Base-by-base conservation (phyloP, 225 moss, liverwort and hornwort species). In the Straminergon stramineum region DNA sequence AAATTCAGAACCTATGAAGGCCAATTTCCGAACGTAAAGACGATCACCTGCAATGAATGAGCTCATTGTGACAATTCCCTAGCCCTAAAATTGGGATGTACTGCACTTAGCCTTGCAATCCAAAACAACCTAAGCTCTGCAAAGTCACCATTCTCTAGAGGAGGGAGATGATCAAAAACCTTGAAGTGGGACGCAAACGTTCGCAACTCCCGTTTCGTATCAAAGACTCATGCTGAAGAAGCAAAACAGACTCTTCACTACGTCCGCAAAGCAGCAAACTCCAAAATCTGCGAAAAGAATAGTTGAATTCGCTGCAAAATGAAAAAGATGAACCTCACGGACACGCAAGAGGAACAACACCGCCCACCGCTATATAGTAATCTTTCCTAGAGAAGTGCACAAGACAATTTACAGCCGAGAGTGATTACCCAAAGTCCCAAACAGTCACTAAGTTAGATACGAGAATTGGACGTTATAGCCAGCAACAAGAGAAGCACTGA, bases 171-270 rank as follows among this genome's bases (percentile, higher is more conserved):
- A 81, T 51, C 27, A n/a, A 28, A 17, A 69, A 92, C 92, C 91
- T 90, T 79, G 90, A 70, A 57, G 53, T 17, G 34, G 74, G 89
- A 77, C 77, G 80, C 90, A 87, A 84, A 79, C 56, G 70, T 65
- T 65, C 75, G 43, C 53, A 84, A 62, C 68, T 75, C 83, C 43
- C 65, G 88, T 27, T 85, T 61, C 39, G 39, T 51, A 74, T 91
- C 86, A 91, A 83, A 63, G 41, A 48, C 68, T 86, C 89, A 84
- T 86, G 79, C 86, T 87, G 86, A 83, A 56, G 85, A 80, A 60
- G 52, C 71, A 53, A 32, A 60, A 57, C 34, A 58, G 66, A 31
- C 39, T 28, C 45, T 75, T n/a, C 73, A 55, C 80, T 37, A 75
- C 61, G 69, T 58, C 70, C 88, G 55, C 81, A 51, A 60, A 83